Conservation (phyloP, 352 stramenopile genomes). For the Discostella stelligera region DNA sequence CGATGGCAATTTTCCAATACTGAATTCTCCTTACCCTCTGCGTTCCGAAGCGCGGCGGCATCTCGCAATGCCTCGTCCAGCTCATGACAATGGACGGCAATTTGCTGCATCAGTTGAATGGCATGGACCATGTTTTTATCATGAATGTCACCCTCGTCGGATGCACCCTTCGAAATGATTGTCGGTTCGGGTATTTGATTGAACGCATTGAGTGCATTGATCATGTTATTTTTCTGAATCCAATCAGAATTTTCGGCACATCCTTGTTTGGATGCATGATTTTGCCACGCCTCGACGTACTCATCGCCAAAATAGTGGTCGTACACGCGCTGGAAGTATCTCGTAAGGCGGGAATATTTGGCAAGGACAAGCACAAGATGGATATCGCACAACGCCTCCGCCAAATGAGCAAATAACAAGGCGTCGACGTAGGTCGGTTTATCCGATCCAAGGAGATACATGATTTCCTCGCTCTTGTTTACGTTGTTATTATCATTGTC, state of each 20-base stretch:
- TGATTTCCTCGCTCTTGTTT: background rate
- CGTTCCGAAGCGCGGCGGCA: constrained; percentile 30
- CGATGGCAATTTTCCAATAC: constrained; percentile 25
- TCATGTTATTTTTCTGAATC: constrained; percentile 47
- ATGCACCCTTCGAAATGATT: background rate
- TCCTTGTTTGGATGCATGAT: background rate
- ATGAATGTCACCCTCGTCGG: background rate
- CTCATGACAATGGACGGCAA: constrained; percentile 58
- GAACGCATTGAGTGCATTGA: constrained; percentile 66
- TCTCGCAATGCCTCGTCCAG: constrained; percentile 50
- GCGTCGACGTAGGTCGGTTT: constrained; percentile 51
- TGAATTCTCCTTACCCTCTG: constrained; percentile 16
- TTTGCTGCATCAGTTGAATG: constrained; percentile 66
- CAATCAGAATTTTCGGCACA: constrained; percentile 22
- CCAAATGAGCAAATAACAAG: constrained; percentile 68
- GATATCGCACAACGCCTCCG: constrained; percentile 68
- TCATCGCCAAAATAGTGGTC: constrained; percentile 57
- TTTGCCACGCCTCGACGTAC: constrained; percentile 24
- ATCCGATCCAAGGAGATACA: constrained; percentile 39
- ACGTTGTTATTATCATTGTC: background rate
- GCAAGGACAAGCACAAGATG: constrained; percentile 68
- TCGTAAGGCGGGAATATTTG: constrained; percentile 53
- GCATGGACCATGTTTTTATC: constrained; percentile 45
- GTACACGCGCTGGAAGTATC: constrained; percentile 68
- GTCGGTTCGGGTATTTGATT: constrained; percentile 55